A percentile compares a stretch with the other conserved stretches of the same genome.
These are phyloP conservation scores for Cystobasidium ongulense DNA, from an alignment of 768 basidiomycete genomes.

Conservation along the genomic window DNA sequence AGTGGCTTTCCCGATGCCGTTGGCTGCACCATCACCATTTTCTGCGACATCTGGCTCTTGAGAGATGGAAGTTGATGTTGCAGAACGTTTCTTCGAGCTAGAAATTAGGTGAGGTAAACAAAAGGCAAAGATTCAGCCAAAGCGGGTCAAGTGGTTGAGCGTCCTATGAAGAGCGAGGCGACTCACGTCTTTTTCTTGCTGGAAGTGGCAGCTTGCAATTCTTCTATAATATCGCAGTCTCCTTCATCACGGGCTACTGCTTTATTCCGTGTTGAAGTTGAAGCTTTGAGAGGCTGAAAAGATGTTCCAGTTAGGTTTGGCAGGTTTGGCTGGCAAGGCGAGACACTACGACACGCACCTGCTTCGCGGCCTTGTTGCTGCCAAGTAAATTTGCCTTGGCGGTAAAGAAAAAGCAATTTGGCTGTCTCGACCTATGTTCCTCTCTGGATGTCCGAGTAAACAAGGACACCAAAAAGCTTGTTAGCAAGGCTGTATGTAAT, in stretches of 20 bases:
- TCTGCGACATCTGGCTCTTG: not conserved
- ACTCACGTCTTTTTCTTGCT: not conserved
- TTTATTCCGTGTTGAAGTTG: not conserved
- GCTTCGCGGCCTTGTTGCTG: not conserved
- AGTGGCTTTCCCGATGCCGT: not conserved
- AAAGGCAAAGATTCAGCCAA: not conserved
- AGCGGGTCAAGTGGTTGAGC: not conserved
- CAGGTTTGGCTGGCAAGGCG: too few relatives aligned
- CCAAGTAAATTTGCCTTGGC: not conserved
- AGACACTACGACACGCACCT: not conserved
- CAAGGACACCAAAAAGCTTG: not conserved
- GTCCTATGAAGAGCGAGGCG: not conserved
- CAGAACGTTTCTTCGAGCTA: not conserved
- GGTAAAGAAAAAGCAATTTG: slow-evolving; percentile 32
- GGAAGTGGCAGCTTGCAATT: not conserved
- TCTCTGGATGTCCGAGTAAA: not conserved
- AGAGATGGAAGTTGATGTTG: not conserved
- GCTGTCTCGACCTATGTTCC: slow-evolving; percentile 17
- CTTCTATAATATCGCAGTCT: not conserved
- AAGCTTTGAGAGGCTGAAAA: not conserved
- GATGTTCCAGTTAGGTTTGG: too few relatives aligned
- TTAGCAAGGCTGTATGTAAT: not conserved
- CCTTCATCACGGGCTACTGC: not conserved
- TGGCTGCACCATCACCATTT: not conserved
- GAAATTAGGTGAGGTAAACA: not conserved